phyloP scores from a whole-genome alignment of 495 filamentous ascomycete species.

The Penicillium riverlandense region DNA sequence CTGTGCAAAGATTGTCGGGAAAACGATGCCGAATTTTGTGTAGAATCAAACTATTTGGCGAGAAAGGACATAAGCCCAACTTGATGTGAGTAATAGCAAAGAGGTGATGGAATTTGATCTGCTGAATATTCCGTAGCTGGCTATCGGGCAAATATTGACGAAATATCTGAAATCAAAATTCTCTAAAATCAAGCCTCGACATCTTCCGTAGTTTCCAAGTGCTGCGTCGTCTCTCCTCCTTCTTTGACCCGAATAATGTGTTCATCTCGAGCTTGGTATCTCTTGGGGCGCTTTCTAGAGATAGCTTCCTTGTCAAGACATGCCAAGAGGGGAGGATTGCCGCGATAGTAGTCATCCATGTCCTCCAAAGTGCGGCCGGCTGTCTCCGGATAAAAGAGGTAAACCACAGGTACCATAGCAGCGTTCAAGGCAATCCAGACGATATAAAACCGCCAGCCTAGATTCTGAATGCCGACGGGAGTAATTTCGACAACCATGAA shows the following conservation, averaged over 20 bases:
- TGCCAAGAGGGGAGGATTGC: constrained; percentile 3
- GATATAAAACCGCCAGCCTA: constrained; percentile 19
- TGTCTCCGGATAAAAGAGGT: constrained; percentile 49
- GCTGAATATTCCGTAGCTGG: neutral
- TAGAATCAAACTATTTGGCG: too few species aligned
- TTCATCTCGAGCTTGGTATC: constrained; percentile 1
- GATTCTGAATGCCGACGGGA: constrained; percentile 29
- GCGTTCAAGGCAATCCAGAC: constrained; percentile 20
- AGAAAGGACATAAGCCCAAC: too few species aligned
- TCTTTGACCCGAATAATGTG: constrained; percentile 3
- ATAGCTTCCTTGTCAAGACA: constrained; percentile 9
- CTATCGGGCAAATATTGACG: neutral
- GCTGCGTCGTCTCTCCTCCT: neutral
- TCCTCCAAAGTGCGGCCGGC: constrained; percentile 21
- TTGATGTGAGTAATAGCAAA: too few species aligned
- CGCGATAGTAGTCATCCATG: constrained; percentile 14
- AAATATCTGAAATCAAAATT: neutral
- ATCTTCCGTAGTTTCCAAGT: neutral
- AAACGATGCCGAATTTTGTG: too few species aligned
- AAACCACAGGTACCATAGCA: constrained; percentile 29
- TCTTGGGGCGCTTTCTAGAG: constrained; percentile 1
- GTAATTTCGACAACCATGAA: constrained; percentile 59
- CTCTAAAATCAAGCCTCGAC: neutral
- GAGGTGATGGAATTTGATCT: neutral
- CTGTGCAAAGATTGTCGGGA: too few species aligned